These are phyloP conservation scores for Gossypium turneri DNA, from an alignment of 345 rosid species.

Conservation along the genomic window DNA sequence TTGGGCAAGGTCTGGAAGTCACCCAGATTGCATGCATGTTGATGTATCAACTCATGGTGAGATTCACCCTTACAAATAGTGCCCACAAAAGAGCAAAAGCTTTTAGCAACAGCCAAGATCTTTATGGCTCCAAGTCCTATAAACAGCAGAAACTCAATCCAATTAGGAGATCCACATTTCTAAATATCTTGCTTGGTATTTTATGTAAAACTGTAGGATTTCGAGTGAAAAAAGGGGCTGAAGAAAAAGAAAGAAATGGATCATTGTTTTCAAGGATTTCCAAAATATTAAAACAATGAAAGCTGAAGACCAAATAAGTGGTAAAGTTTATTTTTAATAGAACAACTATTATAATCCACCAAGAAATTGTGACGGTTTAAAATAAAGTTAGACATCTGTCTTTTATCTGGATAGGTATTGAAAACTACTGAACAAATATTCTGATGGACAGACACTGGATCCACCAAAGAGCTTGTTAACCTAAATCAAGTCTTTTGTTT, in stretches of 20 bases:
- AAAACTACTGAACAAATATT: background rate
- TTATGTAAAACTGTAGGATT: background rate
- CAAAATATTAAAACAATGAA: too few relatives aligned
- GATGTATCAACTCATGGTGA: background rate
- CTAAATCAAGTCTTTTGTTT: background rate
- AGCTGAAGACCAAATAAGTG: background rate
- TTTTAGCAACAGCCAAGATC: background rate
- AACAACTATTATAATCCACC: background rate
- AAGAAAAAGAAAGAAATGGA: background rate
- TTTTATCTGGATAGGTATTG: background rate
- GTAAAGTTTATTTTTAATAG: background rate
- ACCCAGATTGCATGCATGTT: background rate
- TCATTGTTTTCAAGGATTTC: background rate
- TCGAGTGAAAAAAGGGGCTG: background rate
- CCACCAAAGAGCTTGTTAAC: background rate
- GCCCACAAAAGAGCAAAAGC: background rate
- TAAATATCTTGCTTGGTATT: background rate
- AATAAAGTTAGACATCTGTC: background rate
- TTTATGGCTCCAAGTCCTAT: background rate
- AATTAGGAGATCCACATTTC: background rate
- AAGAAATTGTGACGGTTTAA: background rate
- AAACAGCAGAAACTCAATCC: background rate
- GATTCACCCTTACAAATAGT: background rate
- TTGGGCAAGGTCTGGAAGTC: background rate
- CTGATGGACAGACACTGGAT: background rate